Evolutionary conservation across 331 rosid species (phyloP), one percentile per base, ranked within the genome.

Genomic region (Telfairia occidentalis): DNA sequence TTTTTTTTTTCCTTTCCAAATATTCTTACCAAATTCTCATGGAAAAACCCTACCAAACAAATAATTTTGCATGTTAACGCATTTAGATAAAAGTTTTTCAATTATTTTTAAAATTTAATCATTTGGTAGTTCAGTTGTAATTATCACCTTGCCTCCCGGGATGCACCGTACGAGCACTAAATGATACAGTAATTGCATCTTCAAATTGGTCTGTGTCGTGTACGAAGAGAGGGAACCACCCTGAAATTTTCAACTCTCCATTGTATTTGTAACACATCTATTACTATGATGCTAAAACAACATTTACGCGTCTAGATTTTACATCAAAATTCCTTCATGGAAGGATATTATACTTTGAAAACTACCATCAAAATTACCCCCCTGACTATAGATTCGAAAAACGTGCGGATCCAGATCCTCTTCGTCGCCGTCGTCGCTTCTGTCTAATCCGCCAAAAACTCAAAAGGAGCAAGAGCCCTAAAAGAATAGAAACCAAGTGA

Each of bases 361-460:
- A 66, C 57, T 45, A 43, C 34, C 34, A 38, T 38, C 53, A 69
- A 69, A 67, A 67, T 2, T 23, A 6, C 19, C 23, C 57, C 34
- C 3, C 28, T 9, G 55, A 76, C 96, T 91, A 94, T 52, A 79
- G 53, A 85, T 85, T 90, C 77, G 90, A 45, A 84, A 83, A 77
- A 77, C 92, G 87, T 42, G 90, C 79, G 42, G 96, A 81, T 35
- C 87, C 86, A 35, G 96, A 82, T 76, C 82, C 90, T 85, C 90
- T 95, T 81, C 92, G 86, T 76, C 96, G 78, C 32, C 96, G 76
- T 3, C 92, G 87, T n/a, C 96, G 89, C 86, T 79, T 95, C 83
- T 91, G 96, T 75, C 97, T 89, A 71, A 95, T 87, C 75, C 86
- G 86, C 98, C 98, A 95, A 76, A 86, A 91, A 83, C 92, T 83